Base-by-base conservation (phyloP, 176 grass and related monocot genomes). In the Carex littledalei region DNA sequence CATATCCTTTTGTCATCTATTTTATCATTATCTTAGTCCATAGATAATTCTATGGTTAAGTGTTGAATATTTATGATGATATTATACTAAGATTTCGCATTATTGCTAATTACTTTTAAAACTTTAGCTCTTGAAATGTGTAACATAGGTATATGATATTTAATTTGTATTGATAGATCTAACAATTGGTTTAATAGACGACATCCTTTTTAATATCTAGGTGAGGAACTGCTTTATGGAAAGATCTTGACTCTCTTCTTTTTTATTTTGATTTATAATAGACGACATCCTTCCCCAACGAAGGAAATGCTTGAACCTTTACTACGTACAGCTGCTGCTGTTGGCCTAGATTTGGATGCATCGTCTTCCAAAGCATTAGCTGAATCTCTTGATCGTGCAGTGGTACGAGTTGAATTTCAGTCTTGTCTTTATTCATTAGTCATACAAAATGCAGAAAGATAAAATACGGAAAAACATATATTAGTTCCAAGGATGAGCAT, bases 271-370 rank as follows among this genome's bases (percentile, higher is more conserved):
- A 88, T 86, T 79, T 81, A 12, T 22, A 82, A 82, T 47, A 98
- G 93, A 87, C 93, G 93, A 7, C 96, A 98, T 91, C 96, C 96
- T 60, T 95, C 82, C 64, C 93, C 96, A 64, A 98, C 91, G 9
- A 95, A 95, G 64, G 91, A 98, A 87, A 98, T 98, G 96, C 96
- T 98, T 43, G 96, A 98, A 87, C 96, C 96, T 80, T 95, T 98
- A 85, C 80, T 98, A 45, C 88, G 90, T 5, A 98, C 93, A 3
- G 88, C 96, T n/a, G 91, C 90, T 79, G 90, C 96, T 87, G 65
- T 94, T 74, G 93, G 96, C 67, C 84, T 98, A 63, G 92, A 84
- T 90, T 86, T 98, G 81, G 96, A 98, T 61, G 80, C 90, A 26
- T 98, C 96, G 65, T 95, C 91, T 85, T 98, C 96, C 69, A 98